Percentiles rank a stretch among this genome's conserved stretches.
These are phyloP conservation scores for Crithidia bombi DNA, from an alignment of 208 protist genomes.

Conservation along the genomic window DNA sequence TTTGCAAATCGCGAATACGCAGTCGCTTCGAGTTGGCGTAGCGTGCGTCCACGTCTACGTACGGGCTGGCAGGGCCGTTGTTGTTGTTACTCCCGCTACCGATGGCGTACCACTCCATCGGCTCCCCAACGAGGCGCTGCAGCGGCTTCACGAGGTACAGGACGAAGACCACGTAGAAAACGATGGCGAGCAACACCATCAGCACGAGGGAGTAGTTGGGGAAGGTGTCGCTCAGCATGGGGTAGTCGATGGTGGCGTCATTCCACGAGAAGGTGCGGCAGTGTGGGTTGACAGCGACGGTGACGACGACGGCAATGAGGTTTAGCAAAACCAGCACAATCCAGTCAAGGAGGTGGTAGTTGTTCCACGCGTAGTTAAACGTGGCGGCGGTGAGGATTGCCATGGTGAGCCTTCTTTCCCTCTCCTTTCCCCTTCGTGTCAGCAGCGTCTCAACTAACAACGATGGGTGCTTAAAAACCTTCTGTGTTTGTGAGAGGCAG, in stretches of 20 bases:
- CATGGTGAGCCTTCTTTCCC: not conserved
- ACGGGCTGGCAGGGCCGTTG: not conserved
- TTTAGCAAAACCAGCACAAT: slow-evolving; percentile 28
- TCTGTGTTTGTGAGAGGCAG: no score
- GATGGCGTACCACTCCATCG: slow-evolving; percentile 29
- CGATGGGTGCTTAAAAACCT: no score
- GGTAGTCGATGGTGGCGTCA: slow-evolving; percentile 72
- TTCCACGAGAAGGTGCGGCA: slow-evolving; percentile 79
- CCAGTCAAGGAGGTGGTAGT: slow-evolving; percentile 64
- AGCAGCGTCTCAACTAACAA: not conserved
- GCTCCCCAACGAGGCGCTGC: slow-evolving; percentile 33
- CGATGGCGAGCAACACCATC: slow-evolving; percentile 38
- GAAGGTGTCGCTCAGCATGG: slow-evolving; percentile 54
- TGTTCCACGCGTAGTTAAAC: slow-evolving; percentile 28
- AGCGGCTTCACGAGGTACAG: slow-evolving; percentile 39
- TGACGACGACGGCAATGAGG: slow-evolving; percentile 24
- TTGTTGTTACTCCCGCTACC: not conserved
- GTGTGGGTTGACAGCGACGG: slow-evolving; percentile 31
- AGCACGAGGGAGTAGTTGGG: slow-evolving; percentile 60
- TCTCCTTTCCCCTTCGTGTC: not conserved
- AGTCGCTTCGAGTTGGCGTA: slow-evolving; percentile 12
- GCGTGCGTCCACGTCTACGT: not conserved
- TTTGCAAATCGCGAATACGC: slow-evolving; percentile 29
- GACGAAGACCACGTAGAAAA: slow-evolving; percentile 51
- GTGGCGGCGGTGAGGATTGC: slow-evolving; percentile 1